Conservation (phyloP, 805 yeast genomes). For the Priceomyces melissophilus region DNA sequence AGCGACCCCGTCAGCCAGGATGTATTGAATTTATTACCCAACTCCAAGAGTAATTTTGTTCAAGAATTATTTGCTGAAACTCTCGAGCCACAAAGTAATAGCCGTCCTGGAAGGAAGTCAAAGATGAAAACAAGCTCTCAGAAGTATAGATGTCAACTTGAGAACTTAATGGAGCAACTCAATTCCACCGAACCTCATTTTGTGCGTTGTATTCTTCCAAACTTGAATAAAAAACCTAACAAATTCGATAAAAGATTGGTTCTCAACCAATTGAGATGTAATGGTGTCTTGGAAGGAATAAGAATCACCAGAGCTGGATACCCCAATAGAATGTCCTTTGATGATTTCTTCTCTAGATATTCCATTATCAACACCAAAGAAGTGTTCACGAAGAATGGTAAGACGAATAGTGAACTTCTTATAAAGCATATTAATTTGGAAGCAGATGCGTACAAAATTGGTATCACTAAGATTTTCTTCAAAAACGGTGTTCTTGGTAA, state of each 20-base stretch:
- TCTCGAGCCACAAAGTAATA: conserved; percentile 15
- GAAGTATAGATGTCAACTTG: conserved; percentile 83
- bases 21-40: conserved; percentile 55
- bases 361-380: conserved; percentile 57
- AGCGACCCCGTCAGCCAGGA: conserved; percentile 88
- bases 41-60: conserved; percentile 57
- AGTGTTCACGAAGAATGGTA: conserved; percentile 46
- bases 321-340: conserved; percentile 86
- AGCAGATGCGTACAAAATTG: conserved; percentile 56
- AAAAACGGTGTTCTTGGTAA: conserved; percentile 75
- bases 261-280: conserved; percentile 86
- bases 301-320: conserved; percentile 96
- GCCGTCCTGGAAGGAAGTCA: conserved; percentile 32
- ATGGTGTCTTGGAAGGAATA: conserved; percentile 97
- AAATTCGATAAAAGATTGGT: conserved; percentile 73
- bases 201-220: conserved; percentile 94
- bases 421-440: conserved; percentile 63
- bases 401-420: conserved; percentile 66
- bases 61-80: conserved; percentile 48
- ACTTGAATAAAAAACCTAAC: conserved; percentile 66
- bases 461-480: conserved; percentile 71
- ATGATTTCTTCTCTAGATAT: conserved; percentile 75
- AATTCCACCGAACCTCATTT: conserved; percentile 89
- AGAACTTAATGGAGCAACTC: conserved; percentile 66
- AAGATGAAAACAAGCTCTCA: conserved; percentile 68